Percentiles rank a stretch among this genome's conserved stretches.
Evolutionary conservation across 192 early-diverging fungal species (phyloP).

Genomic region (Coemansia sp.): DNA sequence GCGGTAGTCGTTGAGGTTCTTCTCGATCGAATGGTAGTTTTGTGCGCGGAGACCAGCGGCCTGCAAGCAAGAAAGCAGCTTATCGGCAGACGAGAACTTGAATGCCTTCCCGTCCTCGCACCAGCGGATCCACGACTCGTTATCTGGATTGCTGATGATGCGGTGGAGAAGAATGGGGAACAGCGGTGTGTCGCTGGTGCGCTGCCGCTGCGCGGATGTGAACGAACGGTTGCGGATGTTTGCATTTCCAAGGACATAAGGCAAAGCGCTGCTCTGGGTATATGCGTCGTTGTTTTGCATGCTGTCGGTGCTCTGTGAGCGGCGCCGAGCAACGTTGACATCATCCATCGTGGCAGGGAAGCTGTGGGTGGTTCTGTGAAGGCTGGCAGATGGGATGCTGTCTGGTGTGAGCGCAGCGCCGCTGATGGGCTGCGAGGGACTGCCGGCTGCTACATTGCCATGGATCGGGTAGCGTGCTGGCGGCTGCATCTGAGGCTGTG

Average conservation of each 20-base stretch:
- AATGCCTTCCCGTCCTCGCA: slow-evolving; percentile 52
- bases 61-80: slow-evolving; percentile 40
- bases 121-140: slow-evolving; percentile 54
- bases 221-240: slow-evolving; percentile 52
- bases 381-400: slow-evolving; percentile 20
- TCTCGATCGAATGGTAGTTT: slow-evolving; percentile 54
- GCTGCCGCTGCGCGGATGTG: slow-evolving; percentile 45
- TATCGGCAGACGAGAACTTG: slow-evolving; percentile 51
- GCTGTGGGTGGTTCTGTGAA: slow-evolving; percentile 34
- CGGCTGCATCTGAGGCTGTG: slow-evolving; percentile 17
- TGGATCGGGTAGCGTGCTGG: slow-evolving; percentile 17
- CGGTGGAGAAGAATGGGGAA: slow-evolving; percentile 52
- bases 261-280: slow-evolving; percentile 23
- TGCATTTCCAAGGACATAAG: slow-evolving; percentile 45
- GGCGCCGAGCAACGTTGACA: slow-evolving; percentile 29
- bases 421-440: slow-evolving; percentile 15
- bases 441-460: slow-evolving; percentile 13
- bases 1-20: slow-evolving; percentile 55
- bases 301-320: slow-evolving; percentile 51
- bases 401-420: slow-evolving; percentile 33
- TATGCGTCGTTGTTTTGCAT: slow-evolving; percentile 14
- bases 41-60: slow-evolving; percentile 50
- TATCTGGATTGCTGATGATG: slow-evolving; percentile 47
- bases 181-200: slow-evolving; percentile 54
- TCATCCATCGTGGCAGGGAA: slow-evolving; percentile 48